Evolutionary conservation across 2,329 filamentous ascomycete genomes (phyloP), one percentile per base, ranked within the genome.

Genomic region (Ophiostoma sp.): DNA sequence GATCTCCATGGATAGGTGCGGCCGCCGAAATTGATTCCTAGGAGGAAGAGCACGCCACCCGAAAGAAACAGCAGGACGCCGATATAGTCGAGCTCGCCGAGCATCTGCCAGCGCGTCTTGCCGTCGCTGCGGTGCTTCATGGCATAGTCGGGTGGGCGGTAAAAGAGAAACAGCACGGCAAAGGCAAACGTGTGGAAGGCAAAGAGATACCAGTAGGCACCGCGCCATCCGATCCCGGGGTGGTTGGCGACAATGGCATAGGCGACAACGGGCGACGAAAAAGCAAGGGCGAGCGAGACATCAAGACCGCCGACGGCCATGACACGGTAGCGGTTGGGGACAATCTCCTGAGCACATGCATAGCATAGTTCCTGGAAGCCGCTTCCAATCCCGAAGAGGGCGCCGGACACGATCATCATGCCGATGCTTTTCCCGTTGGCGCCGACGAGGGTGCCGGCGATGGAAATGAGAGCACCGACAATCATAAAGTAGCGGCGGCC

Each of bases 21-120:
- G 3, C 52, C 52, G 4, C 52, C 52, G 15, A 57, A 57, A 15
- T 57, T 57, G n/a, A 57, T 57, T 6, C 52, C 52, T n/a, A 57
- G 10, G 11, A 57, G 52, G 20, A 57, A 57, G 17, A 57, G 52
- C 23, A 57, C 52, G 33, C 74, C 73, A 39, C 75, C 76, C 8
- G 74, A 70, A 0, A 75, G 71, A 69, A 78, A 78, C 35, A 77
- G 73, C 3, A 76, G 69, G 6, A 76, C 67, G 15, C 76, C 76
- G 27, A 77, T 72, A 62, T 73, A 77, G 69, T 77, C 76, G 15
- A 77, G 73, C 71, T 94, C 57, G 57, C 69, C 71, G 36, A 76
- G 70, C 20, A 76, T 72, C 73, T 75, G 74, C 72, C 72, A 71
- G 52, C 73, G 73, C 2, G 75, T 75, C 73, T 77, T 75, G 41